Conservation (phyloP, 345 rosid genomes). For the Gossypioides kirkii region DNA sequence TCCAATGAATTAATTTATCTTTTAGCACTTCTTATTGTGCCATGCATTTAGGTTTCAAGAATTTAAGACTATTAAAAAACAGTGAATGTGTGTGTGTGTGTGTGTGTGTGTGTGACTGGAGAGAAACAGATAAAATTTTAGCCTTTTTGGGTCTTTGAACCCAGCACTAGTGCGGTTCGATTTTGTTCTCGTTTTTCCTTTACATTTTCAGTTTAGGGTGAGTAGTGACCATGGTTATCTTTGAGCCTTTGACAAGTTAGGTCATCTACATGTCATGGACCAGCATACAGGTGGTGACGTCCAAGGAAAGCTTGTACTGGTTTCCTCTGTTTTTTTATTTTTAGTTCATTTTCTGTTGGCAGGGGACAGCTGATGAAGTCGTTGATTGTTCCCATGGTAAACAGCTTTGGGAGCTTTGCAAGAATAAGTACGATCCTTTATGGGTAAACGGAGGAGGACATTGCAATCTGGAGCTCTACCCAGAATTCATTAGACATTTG, state of each 20-base stretch:
- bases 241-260: background rate
- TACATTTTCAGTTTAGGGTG: background rate
- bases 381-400: constrained; percentile 87
- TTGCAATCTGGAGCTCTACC: constrained; percentile 85
- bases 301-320: background rate
- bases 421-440: constrained; percentile 74
- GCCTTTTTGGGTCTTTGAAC: background rate
- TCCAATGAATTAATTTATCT: background rate
- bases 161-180: background rate
- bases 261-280: background rate
- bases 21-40: background rate
- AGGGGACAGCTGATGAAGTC: constrained; percentile 88
- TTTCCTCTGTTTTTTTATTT: background rate
- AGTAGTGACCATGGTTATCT: background rate
- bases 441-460: constrained; percentile 92
- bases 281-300: background rate
- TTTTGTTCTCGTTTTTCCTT: background rate
- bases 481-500: constrained; percentile 74
- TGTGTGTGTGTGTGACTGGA: background rate
- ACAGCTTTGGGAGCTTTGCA: constrained; percentile 80
- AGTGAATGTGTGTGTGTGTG: background rate
- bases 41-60: background rate
- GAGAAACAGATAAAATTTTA: background rate
- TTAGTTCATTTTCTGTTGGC: constrained; percentile 16
- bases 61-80: background rate